phyloP scores from a whole-genome alignment of 371 early-diverging fungal species.

The Dinochytrium kinnereticum region DNA sequence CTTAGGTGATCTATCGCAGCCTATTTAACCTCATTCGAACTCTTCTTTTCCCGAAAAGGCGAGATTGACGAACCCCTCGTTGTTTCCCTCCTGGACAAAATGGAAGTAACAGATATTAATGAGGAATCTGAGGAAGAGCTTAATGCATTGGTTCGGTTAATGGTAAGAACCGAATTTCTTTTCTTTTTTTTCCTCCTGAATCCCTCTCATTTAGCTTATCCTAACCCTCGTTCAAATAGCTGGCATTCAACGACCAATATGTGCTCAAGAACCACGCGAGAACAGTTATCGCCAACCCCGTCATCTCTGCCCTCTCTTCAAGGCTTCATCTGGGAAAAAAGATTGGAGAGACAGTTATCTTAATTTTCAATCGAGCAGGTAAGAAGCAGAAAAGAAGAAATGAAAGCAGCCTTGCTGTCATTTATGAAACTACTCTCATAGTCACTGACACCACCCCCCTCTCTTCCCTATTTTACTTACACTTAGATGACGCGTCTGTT shows the following conservation, averaged over 20 bases:
- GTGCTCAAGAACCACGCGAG: slow-evolving; percentile 60
- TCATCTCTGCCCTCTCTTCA: slow-evolving; percentile 61
- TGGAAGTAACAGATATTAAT: slow-evolving; percentile 69
- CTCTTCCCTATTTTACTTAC: background rate
- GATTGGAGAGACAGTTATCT: slow-evolving; percentile 82
- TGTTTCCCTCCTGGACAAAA: slow-evolving; percentile 65
- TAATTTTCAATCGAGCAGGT: slow-evolving; percentile 86
- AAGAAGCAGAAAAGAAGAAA: too few species aligned
- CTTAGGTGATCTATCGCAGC: background rate
- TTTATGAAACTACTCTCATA: slow-evolving; percentile 9
- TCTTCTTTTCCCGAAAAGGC: background rate
- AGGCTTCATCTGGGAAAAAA: slow-evolving; percentile 74
- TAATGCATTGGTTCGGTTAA: slow-evolving; percentile 69
- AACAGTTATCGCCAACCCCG: slow-evolving; percentile 34
- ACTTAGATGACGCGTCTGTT: slow-evolving; percentile 66
- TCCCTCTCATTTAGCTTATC: background rate
- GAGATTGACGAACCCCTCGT: slow-evolving; percentile 52
- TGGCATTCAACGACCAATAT: slow-evolving; percentile 72
- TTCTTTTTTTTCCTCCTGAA: background rate
- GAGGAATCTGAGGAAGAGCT: slow-evolving; percentile 68
- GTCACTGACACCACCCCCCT: background rate
- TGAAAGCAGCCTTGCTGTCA: too few species aligned
- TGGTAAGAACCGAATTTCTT: slow-evolving; percentile 39
- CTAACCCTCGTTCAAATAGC: slow-evolving; percentile 29
- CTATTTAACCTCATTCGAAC: background rate